phyloP scores from a whole-genome alignment of 2,329 filamentous ascomycete genomes.

The Cytospora piceae region DNA sequence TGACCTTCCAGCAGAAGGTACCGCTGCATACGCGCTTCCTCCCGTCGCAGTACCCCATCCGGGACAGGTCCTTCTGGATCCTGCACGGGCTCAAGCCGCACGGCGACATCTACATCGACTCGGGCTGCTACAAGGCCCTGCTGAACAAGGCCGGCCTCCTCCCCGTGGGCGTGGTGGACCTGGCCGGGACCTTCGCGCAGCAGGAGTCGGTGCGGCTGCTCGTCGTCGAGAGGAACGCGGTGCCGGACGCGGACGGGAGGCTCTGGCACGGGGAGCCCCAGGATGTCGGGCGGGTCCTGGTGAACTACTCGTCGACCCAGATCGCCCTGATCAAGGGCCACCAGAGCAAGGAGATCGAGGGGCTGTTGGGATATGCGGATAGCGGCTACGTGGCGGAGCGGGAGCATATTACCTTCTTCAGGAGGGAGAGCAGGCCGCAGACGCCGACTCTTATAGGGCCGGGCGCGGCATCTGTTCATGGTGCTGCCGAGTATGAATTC shows the following conservation, averaged over 20 bases:
- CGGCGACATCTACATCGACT: constrained; percentile 89
- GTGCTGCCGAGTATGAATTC: constrained; percentile 35
- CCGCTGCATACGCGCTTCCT: constrained; percentile 93
- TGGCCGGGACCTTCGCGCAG: constrained; percentile 86
- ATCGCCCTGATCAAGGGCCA: constrained; percentile 83
- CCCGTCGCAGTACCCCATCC: constrained; percentile 80
- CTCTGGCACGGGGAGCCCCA: constrained; percentile 55
- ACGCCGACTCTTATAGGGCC: constrained; percentile 46
- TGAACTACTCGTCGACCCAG: constrained; percentile 90
- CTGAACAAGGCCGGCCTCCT: constrained; percentile 83
- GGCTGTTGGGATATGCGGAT: constrained; percentile 85
- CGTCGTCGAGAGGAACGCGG: constrained; percentile 67
- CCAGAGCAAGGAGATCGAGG: constrained; percentile 79
- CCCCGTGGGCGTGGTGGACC: constrained; percentile 86
- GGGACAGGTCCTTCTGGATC: constrained; percentile 96
- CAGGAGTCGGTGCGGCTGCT: constrained; percentile 90
- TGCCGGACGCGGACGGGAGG: constrained; percentile 44
- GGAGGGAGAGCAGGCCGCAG: constrained; percentile 55
- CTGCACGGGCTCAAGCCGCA: constrained; percentile 89
- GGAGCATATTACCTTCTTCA: constrained; percentile 82
- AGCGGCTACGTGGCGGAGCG: constrained; percentile 91
- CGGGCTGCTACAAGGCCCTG: constrained; percentile 82
- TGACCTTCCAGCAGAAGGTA: no score
- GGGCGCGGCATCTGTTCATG: constrained; percentile 28
- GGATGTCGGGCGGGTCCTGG: constrained; percentile 86